phyloP scores from a whole-genome alignment of 1,139 yeast genomes.

The Nakaseomyces bracarensis region DNA sequence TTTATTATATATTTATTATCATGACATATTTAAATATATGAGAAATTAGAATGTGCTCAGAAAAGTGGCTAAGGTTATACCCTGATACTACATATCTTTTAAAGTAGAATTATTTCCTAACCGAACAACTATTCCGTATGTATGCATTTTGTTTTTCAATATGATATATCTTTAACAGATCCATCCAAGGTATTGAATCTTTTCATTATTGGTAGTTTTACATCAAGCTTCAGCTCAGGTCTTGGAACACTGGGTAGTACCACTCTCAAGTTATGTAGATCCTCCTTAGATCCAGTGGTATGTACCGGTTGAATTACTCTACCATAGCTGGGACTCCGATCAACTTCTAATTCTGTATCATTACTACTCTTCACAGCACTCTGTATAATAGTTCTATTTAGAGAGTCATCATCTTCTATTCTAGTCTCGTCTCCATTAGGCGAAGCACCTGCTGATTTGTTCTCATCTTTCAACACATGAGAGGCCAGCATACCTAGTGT shows the following conservation, averaged over 20 bases:
- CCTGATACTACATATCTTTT: background rate
- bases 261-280: slow-evolving; percentile 5
- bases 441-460: slow-evolving; percentile 10
- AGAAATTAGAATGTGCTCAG: no score
- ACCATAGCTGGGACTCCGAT: slow-evolving; percentile 10
- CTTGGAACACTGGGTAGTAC: slow-evolving; percentile 4
- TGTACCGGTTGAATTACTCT: background rate
- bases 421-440: slow-evolving; percentile 5
- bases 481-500: slow-evolving; percentile 42
- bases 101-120: background rate
- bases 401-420: slow-evolving; percentile 19
- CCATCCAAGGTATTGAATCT: slow-evolving; percentile 26
- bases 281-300: background rate
- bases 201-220: slow-evolving; percentile 23
- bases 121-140: no score
- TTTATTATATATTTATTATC: background rate
- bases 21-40: background rate
- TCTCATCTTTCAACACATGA: slow-evolving; percentile 39
- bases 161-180: slow-evolving; percentile 13
- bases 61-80: no score
- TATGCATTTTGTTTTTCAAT: background rate
- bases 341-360: slow-evolving; percentile 19
- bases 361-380: slow-evolving; percentile 17
- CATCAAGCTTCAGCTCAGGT: slow-evolving; percentile 5
- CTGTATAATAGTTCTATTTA: slow-evolving; percentile 21